Conservation (phyloP, 345 rosid species). For the Syzygium aqueum region DNA sequence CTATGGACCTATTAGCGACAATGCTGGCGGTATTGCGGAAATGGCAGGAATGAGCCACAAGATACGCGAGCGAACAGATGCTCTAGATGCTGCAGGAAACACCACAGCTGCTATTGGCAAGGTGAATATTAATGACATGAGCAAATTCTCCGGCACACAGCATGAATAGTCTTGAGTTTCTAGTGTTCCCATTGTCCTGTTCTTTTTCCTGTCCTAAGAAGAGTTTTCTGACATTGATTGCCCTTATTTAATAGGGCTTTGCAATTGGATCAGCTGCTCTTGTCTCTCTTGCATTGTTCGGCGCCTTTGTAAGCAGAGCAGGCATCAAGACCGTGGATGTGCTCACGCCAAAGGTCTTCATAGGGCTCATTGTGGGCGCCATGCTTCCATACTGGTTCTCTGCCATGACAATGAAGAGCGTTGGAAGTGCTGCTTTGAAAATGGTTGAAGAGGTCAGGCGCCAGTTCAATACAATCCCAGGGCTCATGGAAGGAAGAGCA, state of each 20-base stretch:
- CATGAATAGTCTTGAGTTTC: neutral
- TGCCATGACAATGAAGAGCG: constrained; percentile 75
- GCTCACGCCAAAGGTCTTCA: constrained; percentile 61
- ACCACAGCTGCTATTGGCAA: constrained; percentile 76
- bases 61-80: constrained; percentile 54
- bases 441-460: constrained; percentile 76
- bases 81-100: constrained; percentile 65
- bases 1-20: constrained; percentile 66
- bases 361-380: constrained; percentile 56
- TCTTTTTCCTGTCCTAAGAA: neutral
- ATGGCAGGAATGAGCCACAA: constrained; percentile 67
- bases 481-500: constrained; percentile 52
- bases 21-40: constrained; percentile 62
- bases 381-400: constrained; percentile 82
- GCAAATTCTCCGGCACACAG: neutral
- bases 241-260: constrained; percentile 33
- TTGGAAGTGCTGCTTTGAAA: constrained; percentile 62
- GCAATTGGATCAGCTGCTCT: constrained; percentile 76
- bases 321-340: constrained; percentile 50
- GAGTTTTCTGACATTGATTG: neutral
- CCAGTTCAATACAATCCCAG: constrained; percentile 66
- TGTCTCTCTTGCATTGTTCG: constrained; percentile 59
- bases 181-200: neutral
- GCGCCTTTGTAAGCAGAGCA: constrained; percentile 65
- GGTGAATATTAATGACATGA: constrained; percentile 14